Evolutionary conservation across 2,329 filamentous ascomycete genomes (phyloP).

Genomic region (Xylaria sp.): DNA sequence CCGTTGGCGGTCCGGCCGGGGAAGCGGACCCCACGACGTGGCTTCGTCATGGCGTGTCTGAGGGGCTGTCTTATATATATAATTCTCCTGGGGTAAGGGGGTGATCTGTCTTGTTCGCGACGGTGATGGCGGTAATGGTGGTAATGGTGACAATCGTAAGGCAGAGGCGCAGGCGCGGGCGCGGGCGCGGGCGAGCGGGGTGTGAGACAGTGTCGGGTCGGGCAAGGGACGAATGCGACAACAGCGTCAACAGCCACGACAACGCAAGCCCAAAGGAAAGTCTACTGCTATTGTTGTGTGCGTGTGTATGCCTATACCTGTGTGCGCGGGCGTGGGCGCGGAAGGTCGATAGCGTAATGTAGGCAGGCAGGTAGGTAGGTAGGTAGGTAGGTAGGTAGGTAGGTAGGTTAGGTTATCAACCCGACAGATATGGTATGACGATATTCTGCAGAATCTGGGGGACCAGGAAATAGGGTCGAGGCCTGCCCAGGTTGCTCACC

Average conservation of each 20-base stretch:
- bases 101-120: not conserved
- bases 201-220: slow-evolving; percentile 2
- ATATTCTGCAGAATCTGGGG: slow-evolving; percentile 1
- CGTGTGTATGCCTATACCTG: not conserved
- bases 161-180: not conserved
- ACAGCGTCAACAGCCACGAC: not conserved
- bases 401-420: not conserved
- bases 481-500: not conserved
- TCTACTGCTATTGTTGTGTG: not conserved
- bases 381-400: too few species aligned
- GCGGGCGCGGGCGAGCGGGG: slow-evolving; percentile 4
- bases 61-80: not conserved
- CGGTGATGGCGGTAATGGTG: not conserved
- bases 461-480: not conserved
- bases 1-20: slow-evolving; percentile 61
- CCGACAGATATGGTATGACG: not conserved
- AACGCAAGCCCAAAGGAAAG: not conserved
- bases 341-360: not conserved
- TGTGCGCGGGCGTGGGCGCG: not conserved
- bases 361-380: too few species aligned
- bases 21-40: slow-evolving; percentile 65
- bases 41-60: slow-evolving; percentile 48
- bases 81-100: not conserved
- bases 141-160: not conserved
- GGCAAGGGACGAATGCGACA: not conserved